Conservation (phyloP, 257 asterid species). For the Nicotiana noctiflora region DNA sequence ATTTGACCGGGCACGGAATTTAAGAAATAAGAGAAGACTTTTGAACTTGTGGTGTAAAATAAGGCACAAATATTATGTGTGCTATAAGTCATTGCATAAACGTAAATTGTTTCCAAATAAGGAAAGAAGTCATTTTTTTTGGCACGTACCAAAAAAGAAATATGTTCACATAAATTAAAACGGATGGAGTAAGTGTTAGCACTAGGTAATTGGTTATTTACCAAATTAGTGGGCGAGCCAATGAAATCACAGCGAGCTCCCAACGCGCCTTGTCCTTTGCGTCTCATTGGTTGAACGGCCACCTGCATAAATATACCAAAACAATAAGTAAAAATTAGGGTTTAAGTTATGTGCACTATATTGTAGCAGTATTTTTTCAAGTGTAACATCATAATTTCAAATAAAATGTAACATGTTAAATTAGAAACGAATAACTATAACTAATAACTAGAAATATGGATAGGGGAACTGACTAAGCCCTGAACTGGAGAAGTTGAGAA, state of each 20-base stretch:
- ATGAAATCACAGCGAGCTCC: conserved; percentile 92
- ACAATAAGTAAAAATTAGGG: not conserved
- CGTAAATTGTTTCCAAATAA: too few relatives aligned
- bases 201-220: conserved; percentile 8
- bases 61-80: too few relatives aligned
- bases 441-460: not conserved
- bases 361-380: not conserved
- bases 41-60: too few relatives aligned
- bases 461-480: conserved; percentile 41
- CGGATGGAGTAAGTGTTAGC: not conserved
- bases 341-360: not conserved
- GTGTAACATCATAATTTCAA: too few relatives aligned
- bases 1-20: too few relatives aligned
- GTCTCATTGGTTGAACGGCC: conserved; percentile 38
- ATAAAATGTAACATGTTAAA: not conserved
- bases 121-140: too few relatives aligned
- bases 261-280: conserved; percentile 55
- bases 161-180: too few relatives aligned
- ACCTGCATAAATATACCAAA: conserved; percentile 25
- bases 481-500: conserved; percentile 45
- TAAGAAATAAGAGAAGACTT: too few relatives aligned
- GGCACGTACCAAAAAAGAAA: too few relatives aligned
- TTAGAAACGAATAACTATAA: not conserved
- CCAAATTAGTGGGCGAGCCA: conserved; percentile 90
- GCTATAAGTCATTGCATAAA: too few relatives aligned